Evolutionary conservation across 2,329 filamentous ascomycete species (phyloP), one percentile per base, ranked within the genome.

Genomic region (Xylariaceae sp.): DNA sequence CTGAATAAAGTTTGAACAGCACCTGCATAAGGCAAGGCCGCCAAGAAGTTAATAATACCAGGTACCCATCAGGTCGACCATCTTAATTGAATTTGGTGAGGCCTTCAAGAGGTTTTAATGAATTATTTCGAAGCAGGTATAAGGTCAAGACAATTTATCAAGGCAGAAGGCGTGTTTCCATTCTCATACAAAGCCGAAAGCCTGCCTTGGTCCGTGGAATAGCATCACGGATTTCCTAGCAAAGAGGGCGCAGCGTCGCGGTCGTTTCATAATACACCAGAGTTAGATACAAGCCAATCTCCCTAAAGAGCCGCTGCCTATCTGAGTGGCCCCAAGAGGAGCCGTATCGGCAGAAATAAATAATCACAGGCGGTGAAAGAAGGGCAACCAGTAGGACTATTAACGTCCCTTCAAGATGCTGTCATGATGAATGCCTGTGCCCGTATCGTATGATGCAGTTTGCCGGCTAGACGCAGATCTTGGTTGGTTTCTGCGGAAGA

Each of bases 401-500:
- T n/a, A 28, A 55, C 54, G 64, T 63, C 63, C 44, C 44, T 61
- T 23, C 16, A 50, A 45, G 33, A 53, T 56, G 43, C 45, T 54
- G 53, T 44, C 58, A 58, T 57, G 52, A 64, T 55, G 43, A 52
- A 56, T 53, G 55, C 47, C 47, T 41, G 53, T 53, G 49, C 40
- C 24, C 50, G 11, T 53, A 45, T 46, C 34, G 56, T 64, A 61
- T 54, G 51, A 53, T 63, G 54, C 58, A 56, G 34, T 34, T 39
- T 43, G 50, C 39, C 47, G 19, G 48, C 45, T 69, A 65, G 58
- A 73, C 66, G 59, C 67, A 71, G 52, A 73, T 65, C 62, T 73
- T 72, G 60, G 65, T 69, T 50, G 67, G 65, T 54, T 68, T 69
- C 57, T 69, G 69, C 57, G 70, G 67, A 44, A 72, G 63, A 31